A percentile compares a stretch with the other conserved stretches of the same genome.
These are phyloP conservation scores for Teratosphaeria zuluensis DNA, from an alignment of 2,329 filamentous ascomycete genomes.

Conservation along the genomic window DNA sequence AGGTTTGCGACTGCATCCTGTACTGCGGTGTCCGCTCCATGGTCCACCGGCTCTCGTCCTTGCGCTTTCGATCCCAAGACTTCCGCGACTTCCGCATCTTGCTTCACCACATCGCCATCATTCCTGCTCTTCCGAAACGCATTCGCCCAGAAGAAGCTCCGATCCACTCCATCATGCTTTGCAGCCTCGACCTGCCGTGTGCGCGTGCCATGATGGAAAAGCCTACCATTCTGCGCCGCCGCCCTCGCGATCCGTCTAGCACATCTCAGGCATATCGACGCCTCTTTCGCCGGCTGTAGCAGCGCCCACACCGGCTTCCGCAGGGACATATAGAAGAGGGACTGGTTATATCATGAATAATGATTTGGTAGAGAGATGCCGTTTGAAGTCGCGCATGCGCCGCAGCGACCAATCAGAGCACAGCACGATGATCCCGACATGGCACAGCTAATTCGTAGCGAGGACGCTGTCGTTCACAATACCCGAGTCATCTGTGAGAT, in stretches of 20 bases:
- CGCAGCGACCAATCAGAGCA: neutral
- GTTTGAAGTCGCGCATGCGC: neutral
- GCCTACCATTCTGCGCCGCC: conserved; percentile 7
- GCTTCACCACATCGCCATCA: neutral
- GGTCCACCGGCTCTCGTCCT: neutral
- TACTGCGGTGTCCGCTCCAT: neutral
- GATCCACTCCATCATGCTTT: conserved; percentile 19
- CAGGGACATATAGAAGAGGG: conserved; percentile 8
- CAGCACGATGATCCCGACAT: neutral
- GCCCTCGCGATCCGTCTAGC: conserved; percentile 15
- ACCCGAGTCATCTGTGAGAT: too few relatives aligned
- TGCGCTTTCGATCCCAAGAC: neutral
- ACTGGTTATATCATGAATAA: neutral
- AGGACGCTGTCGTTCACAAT: too few relatives aligned
- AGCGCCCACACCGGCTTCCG: conserved; percentile 8
- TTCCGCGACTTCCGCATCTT: neutral
- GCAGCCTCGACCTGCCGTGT: conserved; percentile 14
- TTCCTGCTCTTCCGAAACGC: conserved; percentile 11
- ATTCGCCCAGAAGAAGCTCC: conserved; percentile 28
- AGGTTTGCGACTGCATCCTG: conserved; percentile 1
- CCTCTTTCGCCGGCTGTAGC: neutral
- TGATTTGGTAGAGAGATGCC: neutral
- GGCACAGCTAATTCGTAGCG: neutral
- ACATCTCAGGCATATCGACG: conserved; percentile 21
- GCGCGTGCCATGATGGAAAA: conserved; percentile 10